Evolutionary conservation across 2,329 filamentous ascomycete species (phyloP).

Genomic region (Colletotrichum sp.): DNA sequence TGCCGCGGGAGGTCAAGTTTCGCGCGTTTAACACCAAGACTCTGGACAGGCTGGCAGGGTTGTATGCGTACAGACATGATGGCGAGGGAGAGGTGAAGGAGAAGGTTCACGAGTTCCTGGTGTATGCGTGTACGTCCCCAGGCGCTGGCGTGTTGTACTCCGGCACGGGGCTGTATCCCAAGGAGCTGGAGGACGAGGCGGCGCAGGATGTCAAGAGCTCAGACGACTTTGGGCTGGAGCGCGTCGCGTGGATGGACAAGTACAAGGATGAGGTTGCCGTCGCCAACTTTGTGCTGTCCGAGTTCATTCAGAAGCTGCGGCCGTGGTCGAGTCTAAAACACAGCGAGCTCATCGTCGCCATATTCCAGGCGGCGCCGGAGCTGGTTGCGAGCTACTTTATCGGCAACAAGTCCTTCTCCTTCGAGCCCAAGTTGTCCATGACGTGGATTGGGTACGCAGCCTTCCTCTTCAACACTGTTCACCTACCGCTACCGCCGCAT

Average conservation of each 20-base stretch:
- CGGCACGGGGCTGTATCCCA: slow-evolving; percentile 85
- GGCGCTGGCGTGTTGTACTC: slow-evolving; percentile 77
- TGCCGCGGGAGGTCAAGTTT: slow-evolving; percentile 77
- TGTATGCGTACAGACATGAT: slow-evolving; percentile 68
- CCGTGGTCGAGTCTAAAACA: slow-evolving; percentile 85
- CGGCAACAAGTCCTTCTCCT: slow-evolving; percentile 78
- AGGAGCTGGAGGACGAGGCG: slow-evolving; percentile 61
- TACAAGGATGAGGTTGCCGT: slow-evolving; percentile 73
- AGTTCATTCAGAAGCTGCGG: slow-evolving; percentile 78
- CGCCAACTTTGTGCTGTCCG: slow-evolving; percentile 78
- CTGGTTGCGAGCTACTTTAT: slow-evolving; percentile 87
- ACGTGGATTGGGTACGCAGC: slow-evolving; percentile 96
- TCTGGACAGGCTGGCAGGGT: slow-evolving; percentile 72
- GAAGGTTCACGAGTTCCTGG: slow-evolving; percentile 76
- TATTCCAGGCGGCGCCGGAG: slow-evolving; percentile 84
- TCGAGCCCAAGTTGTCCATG: slow-evolving; percentile 89
- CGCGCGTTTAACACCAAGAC: slow-evolving; percentile 77
- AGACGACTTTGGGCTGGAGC: slow-evolving; percentile 70
- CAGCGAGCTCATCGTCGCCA: slow-evolving; percentile 78
- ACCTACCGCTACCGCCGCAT: slow-evolving; percentile 72
- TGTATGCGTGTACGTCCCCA: slow-evolving; percentile 75
- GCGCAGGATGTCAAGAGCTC: slow-evolving; percentile 41
- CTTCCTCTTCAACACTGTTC: slow-evolving; percentile 82
- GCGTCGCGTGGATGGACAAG: slow-evolving; percentile 71
- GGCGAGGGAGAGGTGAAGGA: slow-evolving; percentile 62